Percentiles rank a stretch among this genome's conserved stretches.
These are phyloP conservation scores for Blastocrithidia nonstop DNA, from an alignment of 208 protist genomes.

Conservation along the genomic window DNA sequence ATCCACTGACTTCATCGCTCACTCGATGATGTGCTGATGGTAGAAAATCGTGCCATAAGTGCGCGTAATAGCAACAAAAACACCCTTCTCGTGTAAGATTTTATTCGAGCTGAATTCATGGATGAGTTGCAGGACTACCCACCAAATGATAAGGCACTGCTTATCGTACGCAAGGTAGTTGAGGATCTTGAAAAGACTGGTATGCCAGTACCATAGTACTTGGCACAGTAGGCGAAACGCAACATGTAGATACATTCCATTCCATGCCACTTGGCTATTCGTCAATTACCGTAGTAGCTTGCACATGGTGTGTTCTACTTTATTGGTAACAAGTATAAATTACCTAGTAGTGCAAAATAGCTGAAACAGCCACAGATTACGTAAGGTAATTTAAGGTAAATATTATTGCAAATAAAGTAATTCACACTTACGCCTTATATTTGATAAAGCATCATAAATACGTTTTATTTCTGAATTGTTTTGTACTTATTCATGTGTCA, in stretches of 20 bases:
- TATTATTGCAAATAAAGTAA: background rate
- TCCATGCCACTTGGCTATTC: conserved; percentile 68
- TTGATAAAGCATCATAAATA: conserved; percentile 1
- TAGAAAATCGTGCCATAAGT: conserved; percentile 67
- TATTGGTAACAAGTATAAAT: conserved; percentile 68
- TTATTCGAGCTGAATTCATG: conserved; percentile 84
- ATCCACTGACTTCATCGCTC: conserved; percentile 70
- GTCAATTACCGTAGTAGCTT: conserved; percentile 75
- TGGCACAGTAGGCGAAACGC: conserved; percentile 30
- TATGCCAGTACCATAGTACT: conserved; percentile 51
- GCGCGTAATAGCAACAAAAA: conserved; percentile 82
- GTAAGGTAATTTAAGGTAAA: too few species aligned
- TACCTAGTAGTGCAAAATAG: too few species aligned
- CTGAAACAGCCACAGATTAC: too few species aligned
- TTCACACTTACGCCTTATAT: background rate
- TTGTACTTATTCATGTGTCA: conserved; percentile 1
- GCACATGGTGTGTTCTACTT: conserved; percentile 81
- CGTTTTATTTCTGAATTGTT: conserved; percentile 6
- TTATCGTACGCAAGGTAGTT: conserved; percentile 52
- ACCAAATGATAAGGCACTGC: conserved; percentile 56
- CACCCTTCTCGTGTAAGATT: conserved; percentile 77
- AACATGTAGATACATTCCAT: conserved; percentile 63
- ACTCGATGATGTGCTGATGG: conserved; percentile 61
- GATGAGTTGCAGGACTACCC: conserved; percentile 74
- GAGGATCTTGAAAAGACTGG: conserved; percentile 50